Conservation (phyloP, 1,284 basidiomycete genomes). For the Naganishia sp. region DNA sequence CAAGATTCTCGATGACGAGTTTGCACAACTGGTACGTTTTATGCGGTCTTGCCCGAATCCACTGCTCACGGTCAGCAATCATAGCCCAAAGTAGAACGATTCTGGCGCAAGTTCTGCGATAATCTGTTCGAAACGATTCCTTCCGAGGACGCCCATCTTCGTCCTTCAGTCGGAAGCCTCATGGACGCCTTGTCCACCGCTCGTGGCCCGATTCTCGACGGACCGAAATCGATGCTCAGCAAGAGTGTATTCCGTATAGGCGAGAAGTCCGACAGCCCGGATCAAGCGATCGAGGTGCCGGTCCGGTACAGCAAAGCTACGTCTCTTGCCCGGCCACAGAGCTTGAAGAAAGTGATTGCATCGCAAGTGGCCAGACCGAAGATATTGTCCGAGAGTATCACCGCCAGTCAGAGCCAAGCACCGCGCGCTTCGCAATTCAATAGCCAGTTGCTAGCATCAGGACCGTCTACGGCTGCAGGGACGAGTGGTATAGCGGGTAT, state of each 20-base stretch:
- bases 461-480: conserved; percentile 20
- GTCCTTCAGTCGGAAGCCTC: conserved; percentile 68
- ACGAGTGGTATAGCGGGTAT: conserved; percentile 44
- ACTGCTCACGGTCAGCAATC: conserved; percentile 16
- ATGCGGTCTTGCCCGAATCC: too few relatives aligned
- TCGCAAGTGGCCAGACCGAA: conserved; percentile 29
- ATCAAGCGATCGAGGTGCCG: conserved; percentile 71
- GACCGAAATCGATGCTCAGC: conserved; percentile 66
- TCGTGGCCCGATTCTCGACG: conserved; percentile 67
- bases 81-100: conserved; percentile 74
- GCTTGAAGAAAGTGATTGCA: conserved; percentile 73
- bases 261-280: conserved; percentile 64
- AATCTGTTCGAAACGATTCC: conserved; percentile 56
- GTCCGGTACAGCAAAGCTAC: conserved; percentile 84
- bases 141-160: conserved; percentile 52
- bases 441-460: conserved; percentile 1
- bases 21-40: conserved; percentile 67
- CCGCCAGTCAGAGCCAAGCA: conserved; percentile 33
- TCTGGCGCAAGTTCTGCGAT: conserved; percentile 61
- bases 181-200: conserved; percentile 69
- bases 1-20: conserved; percentile 60
- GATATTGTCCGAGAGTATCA: conserved; percentile 38
- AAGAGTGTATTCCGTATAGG: conserved; percentile 72
- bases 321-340: conserved; percentile 67
- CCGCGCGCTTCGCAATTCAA: neutral